Percentiles rank a stretch among this genome's conserved stretches.
phyloP scores from a whole-genome alignment of 1,284 basidiomycete genomes.

The Cryptococcus sp. region DNA sequence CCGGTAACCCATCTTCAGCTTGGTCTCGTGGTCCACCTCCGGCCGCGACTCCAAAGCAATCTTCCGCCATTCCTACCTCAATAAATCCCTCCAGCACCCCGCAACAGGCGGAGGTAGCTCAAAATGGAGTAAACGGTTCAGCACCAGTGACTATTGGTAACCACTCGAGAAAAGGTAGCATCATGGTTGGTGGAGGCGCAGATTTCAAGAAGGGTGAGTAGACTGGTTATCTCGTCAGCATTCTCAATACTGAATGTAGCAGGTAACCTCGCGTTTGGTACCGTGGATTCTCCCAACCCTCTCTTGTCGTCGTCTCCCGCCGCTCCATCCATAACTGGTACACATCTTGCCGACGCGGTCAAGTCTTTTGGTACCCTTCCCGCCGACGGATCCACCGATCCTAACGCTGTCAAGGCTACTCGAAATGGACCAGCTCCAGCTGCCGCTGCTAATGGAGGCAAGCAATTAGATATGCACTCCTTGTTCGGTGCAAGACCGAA shows the following conservation, averaged over 20 bases:
- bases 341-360: conserved; percentile 52
- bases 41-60: conserved; percentile 26
- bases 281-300: conserved; percentile 59
- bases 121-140: conserved; percentile 7
- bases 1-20: conserved; percentile 17
- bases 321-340: conserved; percentile 44
- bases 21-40: conserved; percentile 41
- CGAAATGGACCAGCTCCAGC: conserved; percentile 55
- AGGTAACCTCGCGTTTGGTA: conserved; percentile 63
- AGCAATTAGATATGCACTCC: conserved; percentile 36
- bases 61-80: conserved; percentile 19
- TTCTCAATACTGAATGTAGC: neutral
- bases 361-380: conserved; percentile 73
- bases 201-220: conserved; percentile 36
- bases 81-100: conserved; percentile 10
- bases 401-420: conserved; percentile 34
- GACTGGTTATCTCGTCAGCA: neutral
- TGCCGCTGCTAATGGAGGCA: conserved; percentile 16
- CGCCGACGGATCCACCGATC: conserved; percentile 42
- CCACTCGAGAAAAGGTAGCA: conserved; percentile 37
- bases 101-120: conserved; percentile 5
- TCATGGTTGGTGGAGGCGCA: conserved; percentile 40
- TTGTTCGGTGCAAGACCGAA: conserved; percentile 36
- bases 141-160: conserved; percentile 27
- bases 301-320: conserved; percentile 48